Base-by-base conservation (phyloP, 129 eudicot species). In the carrot (Daucus carota) region DNA sequence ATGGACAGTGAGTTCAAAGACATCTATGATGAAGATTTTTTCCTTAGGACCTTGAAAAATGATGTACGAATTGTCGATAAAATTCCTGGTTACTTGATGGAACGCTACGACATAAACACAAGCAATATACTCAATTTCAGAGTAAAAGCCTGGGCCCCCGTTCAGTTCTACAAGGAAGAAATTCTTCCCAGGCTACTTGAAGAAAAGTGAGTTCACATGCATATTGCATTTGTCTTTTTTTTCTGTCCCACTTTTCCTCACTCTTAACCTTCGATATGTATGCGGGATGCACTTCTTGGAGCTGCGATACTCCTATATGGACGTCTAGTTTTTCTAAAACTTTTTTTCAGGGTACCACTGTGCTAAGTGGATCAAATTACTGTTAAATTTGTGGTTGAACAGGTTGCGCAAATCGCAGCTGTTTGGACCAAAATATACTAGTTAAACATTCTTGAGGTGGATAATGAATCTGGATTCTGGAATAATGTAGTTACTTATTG, bases 131-230 rank as follows among this genome's bases (percentile, higher is more conserved):
- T 78, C 81, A 94, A 94, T 85, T 94, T 91, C 79, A 91, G 83
- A 83, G 87, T 94, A 81, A 94, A 94, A 83, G 99, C 99, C n/a
- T 87, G 92, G 97, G 86, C 99, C 43, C 87, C 96, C 9, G 73
- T 94, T 79, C 74, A 82, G 17, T 94, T 83, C 90, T 94, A 94
- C 83, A 85, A 80, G 76, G 97, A 89, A 38, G 85, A 88, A 52
- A 97, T 94, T 84, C 97, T 91, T 45, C 99, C 99, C 68, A 89
- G 83, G 86, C 83, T 94, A 63, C 96, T 91, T 24, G 99, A 94
- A 82, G 99, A 94, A 85, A 89, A 85, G 99, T 94, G 80, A 91
- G 97, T 43, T n/a, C 34, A 43, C 83, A 41, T 63, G 6, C 44
- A 20, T 38, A 45, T 63, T 46, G 28, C 73, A 22, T 71, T 28